Evolutionary conservation across 306 rosid genomes (phyloP).

Genomic region (Fagus sylvatica): DNA sequence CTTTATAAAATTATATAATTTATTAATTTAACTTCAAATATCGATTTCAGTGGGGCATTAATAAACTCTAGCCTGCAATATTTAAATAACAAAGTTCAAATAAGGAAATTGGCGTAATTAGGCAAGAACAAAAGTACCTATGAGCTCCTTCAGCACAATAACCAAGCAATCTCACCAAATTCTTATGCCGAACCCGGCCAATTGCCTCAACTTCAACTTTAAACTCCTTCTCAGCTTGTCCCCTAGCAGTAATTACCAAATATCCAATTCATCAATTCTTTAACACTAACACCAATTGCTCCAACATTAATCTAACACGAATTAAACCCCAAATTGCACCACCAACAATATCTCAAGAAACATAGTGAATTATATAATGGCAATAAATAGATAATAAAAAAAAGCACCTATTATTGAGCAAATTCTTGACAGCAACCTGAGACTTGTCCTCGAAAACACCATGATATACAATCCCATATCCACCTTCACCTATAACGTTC

Average conservation of each 20-base stretch:
- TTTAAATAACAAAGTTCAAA: neutral
- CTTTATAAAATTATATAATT: neutral
- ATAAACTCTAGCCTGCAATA: neutral
- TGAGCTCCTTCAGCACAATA: constrained; percentile 97
- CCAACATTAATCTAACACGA: neutral
- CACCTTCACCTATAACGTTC: constrained; percentile 87
- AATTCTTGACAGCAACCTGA: constrained; percentile 74
- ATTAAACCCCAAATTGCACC: neutral
- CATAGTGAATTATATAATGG: neutral
- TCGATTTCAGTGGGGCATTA: neutral
- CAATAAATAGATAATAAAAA: neutral
- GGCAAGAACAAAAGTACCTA: constrained; percentile 44
- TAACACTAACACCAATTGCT: neutral
- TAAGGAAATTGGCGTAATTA: neutral
- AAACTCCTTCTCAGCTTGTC: constrained; percentile 92
- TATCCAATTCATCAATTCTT: constrained; percentile 10
- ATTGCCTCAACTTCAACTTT: constrained; percentile 92
- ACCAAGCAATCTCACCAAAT: constrained; percentile 80
- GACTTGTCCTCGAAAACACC: constrained; percentile 66
- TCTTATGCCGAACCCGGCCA: constrained; percentile 92
- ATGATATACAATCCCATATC: constrained; percentile 85
- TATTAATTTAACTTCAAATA: neutral
- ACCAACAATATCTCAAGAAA: neutral
- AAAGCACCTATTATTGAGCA: constrained; percentile 74
- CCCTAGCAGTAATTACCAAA: constrained; percentile 42